Evolutionary conservation across 139 green algal genomes (phyloP).

Genomic region (Asterochloris erici): DNA sequence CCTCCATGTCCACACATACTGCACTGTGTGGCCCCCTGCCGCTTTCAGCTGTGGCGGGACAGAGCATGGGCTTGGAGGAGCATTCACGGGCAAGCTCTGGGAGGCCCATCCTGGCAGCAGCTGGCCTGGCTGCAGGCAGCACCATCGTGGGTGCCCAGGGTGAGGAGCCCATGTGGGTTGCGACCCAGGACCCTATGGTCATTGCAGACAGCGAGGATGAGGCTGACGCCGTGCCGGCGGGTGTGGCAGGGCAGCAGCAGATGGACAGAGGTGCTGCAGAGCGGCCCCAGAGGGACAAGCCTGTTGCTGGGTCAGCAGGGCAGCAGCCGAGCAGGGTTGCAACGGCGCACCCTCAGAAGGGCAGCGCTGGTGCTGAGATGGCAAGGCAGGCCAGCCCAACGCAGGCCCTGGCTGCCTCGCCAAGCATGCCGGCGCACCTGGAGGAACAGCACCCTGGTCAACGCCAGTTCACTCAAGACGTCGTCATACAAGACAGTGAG

Average conservation of each 20-base stretch:
- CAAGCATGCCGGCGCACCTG: no score
- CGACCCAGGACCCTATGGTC: neutral
- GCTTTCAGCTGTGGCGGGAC: neutral
- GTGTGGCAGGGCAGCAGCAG: neutral
- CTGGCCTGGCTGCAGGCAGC: neutral
- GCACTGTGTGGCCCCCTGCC: no score
- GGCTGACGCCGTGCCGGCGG: neutral
- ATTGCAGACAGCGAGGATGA: neutral
- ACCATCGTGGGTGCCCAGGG: neutral
- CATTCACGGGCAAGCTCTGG: neutral
- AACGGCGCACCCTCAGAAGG: no score
- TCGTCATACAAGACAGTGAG: neutral
- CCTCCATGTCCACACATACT: no score
- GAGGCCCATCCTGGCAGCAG: neutral
- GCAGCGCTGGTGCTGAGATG: no score
- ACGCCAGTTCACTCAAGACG: neutral
- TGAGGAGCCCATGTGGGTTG: neutral
- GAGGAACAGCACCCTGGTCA: no score
- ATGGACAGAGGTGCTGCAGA: neutral
- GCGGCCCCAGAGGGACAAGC: no score
- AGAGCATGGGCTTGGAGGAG: neutral
- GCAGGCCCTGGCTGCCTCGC: no score
- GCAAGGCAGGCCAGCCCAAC: no score
- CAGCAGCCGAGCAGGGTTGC: neutral
- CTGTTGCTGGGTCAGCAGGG: neutral